A percentile compares a stretch with the other conserved stretches of the same genome.
Evolutionary conservation across 2,329 filamentous ascomycete species (phyloP).

Genomic region (Lanzia echinophila): DNA sequence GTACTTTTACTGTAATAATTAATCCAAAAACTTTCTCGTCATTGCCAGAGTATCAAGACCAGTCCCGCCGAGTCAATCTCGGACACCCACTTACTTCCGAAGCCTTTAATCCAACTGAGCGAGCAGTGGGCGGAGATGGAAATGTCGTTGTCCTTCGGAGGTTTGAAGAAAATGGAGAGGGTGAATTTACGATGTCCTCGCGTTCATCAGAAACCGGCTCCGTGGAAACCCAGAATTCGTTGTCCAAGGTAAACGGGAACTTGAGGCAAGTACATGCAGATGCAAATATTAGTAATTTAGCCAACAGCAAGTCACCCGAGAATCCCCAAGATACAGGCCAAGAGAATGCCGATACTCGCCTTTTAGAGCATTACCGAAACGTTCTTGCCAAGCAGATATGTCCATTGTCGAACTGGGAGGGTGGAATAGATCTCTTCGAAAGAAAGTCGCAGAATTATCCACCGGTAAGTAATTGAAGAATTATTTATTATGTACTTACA

Average conservation of each 20-base stretch:
- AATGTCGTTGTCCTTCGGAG: neutral
- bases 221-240: neutral
- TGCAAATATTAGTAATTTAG: neutral
- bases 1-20: slow-evolving; percentile 49
- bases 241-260: no score
- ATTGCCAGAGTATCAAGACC: slow-evolving; percentile 45
- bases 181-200: neutral
- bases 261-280: neutral
- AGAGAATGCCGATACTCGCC: neutral
- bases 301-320: neutral
- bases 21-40: slow-evolving; percentile 47
- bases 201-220: neutral
- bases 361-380: slow-evolving; percentile 25
- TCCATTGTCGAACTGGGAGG: neutral
- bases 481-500: neutral
- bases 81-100: no score
- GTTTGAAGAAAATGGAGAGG: neutral
- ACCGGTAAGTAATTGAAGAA: neutral
- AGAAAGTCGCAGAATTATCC: neutral
- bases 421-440: slow-evolving; percentile 1
- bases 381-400: slow-evolving; percentile 24
- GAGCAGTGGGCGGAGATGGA: neutral
- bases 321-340: neutral
- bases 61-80: neutral
- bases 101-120: neutral